A percentile compares a stretch with the other conserved stretches of the same genome.
These are phyloP conservation scores for Ceratocystiopsis brevicomis DNA, from an alignment of 2,329 filamentous ascomycete species.

Conservation along the genomic window DNA sequence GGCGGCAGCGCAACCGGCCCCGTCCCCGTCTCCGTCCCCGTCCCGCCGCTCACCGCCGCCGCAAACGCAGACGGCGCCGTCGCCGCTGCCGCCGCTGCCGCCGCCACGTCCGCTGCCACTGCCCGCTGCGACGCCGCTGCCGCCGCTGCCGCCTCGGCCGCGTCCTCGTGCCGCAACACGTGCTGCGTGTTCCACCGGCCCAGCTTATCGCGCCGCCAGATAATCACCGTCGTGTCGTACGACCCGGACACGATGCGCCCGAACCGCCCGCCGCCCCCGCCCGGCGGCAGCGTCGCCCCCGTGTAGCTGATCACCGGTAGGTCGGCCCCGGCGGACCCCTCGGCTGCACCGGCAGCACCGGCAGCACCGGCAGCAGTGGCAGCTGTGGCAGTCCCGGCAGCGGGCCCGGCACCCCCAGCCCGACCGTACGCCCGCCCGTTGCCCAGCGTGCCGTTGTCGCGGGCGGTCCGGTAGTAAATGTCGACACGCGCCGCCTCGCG, in stretches of 20 bases:
- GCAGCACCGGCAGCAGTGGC: too few relatives aligned
- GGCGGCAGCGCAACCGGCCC: background rate
- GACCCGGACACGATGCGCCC: slow-evolving; percentile 93
- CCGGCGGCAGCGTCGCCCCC: slow-evolving; percentile 74
- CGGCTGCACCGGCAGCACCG: too few relatives aligned
- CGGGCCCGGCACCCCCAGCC: too few relatives aligned
- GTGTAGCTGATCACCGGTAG: slow-evolving; percentile 41
- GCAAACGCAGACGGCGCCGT: too few relatives aligned
- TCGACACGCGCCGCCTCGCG: slow-evolving; percentile 57
- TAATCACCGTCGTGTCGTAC: slow-evolving; percentile 88
- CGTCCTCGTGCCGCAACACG: slow-evolving; percentile 56
- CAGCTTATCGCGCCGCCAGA: slow-evolving; percentile 76
- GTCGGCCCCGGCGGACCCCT: too few relatives aligned
- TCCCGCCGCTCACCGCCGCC: too few relatives aligned
- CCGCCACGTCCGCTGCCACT: too few relatives aligned
- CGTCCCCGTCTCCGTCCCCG: too few relatives aligned
- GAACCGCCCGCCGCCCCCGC: slow-evolving; percentile 74
- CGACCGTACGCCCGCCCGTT: background rate
- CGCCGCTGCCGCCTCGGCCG: slow-evolving; percentile 28
- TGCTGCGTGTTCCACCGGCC: slow-evolving; percentile 71
- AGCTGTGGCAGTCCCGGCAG: too few relatives aligned
- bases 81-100: too few relatives aligned
- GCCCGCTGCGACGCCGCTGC: background rate
- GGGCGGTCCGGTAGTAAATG: slow-evolving; percentile 44
- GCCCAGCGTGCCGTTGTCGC: slow-evolving; percentile 30